Percentiles rank a stretch among this genome's conserved stretches.
phyloP scores from a whole-genome alignment of 371 early-diverging fungal genomes.

The Mucor saturninus region DNA sequence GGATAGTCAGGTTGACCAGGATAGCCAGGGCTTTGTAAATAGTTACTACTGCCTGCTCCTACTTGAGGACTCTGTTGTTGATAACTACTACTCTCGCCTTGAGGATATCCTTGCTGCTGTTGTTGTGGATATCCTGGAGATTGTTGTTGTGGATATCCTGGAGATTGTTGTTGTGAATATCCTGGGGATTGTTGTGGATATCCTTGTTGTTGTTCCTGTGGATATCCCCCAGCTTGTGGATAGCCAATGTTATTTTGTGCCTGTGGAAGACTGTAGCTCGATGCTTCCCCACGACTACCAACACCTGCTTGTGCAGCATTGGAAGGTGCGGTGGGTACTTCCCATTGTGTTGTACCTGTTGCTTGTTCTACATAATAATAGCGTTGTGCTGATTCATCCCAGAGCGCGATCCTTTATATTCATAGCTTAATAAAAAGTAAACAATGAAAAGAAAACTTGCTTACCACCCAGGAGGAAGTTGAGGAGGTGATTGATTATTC shows the following conservation, averaged over 20 bases:
- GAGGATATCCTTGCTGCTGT: slow-evolving; percentile 4
- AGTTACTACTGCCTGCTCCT: background rate
- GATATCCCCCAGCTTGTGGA: slow-evolving; percentile 1
- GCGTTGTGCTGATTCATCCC: slow-evolving; percentile 43
- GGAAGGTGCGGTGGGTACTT: slow-evolving; percentile 26
- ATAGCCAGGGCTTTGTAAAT: background rate
- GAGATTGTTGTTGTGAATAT: slow-evolving; percentile 4
- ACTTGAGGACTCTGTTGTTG: background rate
- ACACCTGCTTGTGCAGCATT: slow-evolving; percentile 11
- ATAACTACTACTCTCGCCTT: background rate
- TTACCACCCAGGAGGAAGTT: slow-evolving; percentile 39
- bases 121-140: slow-evolving; percentile 11
- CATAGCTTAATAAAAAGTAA: background rate
- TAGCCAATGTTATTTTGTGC: background rate
- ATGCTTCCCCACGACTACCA: slow-evolving; percentile 28
- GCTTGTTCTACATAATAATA: slow-evolving; percentile 44
- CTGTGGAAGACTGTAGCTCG: slow-evolving; percentile 14
- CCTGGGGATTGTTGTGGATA: background rate
- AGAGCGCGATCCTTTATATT: slow-evolving; percentile 38
- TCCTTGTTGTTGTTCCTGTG: background rate
- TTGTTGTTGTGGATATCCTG: slow-evolving; percentile 17
- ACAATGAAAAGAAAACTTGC: background rate
- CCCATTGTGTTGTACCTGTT: slow-evolving; percentile 51
- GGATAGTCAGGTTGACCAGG: background rate
- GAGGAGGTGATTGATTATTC: slow-evolving; percentile 25